These are phyloP conservation scores for Fusarium drepaniforme DNA, from an alignment of 2,329 filamentous ascomycete species.

Conservation along the genomic window DNA sequence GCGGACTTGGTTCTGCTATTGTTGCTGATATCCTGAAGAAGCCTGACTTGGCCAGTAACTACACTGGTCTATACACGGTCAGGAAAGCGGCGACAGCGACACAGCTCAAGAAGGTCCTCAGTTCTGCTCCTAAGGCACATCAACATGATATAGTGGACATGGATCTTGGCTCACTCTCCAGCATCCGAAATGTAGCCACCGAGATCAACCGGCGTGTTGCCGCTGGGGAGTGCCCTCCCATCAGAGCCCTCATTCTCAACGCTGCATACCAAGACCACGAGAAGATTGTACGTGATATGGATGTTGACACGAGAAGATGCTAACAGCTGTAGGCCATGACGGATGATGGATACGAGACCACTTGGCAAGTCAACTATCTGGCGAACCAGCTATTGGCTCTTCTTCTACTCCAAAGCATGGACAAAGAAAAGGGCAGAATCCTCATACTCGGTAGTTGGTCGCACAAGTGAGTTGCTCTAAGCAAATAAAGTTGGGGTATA, in stretches of 20 bases:
- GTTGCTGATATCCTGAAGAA: constrained; percentile 45
- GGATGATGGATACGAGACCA: constrained; percentile 47
- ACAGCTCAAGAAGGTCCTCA: constrained; percentile 43
- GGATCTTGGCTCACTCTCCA: constrained; percentile 47
- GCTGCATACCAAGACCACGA: constrained; percentile 46
- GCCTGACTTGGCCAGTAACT: constrained; percentile 46
- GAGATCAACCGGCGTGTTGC: constrained; percentile 47
- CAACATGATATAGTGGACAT: constrained; percentile 49
- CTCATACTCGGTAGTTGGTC: constrained; percentile 49
- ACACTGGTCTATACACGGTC: constrained; percentile 53
- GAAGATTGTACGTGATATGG: constrained; percentile 36
- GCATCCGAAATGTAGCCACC: constrained; percentile 43
- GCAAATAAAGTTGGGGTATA: neutral
- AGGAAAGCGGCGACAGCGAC: constrained; percentile 48
- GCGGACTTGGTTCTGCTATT: constrained; percentile 52
- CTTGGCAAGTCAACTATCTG: constrained; percentile 51
- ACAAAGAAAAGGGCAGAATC: constrained; percentile 43
- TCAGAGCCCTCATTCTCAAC: constrained; percentile 54
- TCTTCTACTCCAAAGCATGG: constrained; percentile 49
- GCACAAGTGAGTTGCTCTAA: constrained; percentile 48
- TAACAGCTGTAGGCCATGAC: constrained; percentile 43
- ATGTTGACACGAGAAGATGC: neutral
- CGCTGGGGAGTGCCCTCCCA: constrained; percentile 51
- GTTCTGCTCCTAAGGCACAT: constrained; percentile 37
- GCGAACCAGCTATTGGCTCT: constrained; percentile 47